phyloP scores from a whole-genome alignment of 2,329 filamentous ascomycete species.

The Monosporascus sp. region DNA sequence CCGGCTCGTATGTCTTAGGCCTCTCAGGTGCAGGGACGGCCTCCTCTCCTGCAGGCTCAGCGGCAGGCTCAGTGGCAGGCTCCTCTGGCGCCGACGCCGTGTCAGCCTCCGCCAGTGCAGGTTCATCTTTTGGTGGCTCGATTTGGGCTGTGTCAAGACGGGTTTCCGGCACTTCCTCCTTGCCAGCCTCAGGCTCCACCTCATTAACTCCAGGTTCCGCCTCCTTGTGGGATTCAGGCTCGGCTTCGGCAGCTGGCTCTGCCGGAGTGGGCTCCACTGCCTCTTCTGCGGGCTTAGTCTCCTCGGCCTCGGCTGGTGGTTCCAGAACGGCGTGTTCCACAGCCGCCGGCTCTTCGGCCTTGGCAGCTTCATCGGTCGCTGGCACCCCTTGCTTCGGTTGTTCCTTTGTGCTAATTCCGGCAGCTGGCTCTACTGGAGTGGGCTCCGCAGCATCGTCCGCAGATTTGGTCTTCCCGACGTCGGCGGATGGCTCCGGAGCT shows the following conservation, averaged over 20 bases:
- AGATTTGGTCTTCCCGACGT: background rate
- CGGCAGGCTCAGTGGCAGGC: slow-evolving; percentile 1
- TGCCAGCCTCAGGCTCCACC: background rate
- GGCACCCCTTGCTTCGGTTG: background rate
- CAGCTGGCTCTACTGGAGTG: background rate
- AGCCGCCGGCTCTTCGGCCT: background rate
- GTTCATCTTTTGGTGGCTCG: background rate
- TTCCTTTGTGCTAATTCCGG: background rate
- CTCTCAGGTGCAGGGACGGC: background rate
- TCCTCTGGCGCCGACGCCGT: background rate
- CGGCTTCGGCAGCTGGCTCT: background rate
- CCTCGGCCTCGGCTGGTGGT: background rate
- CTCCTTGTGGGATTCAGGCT: slow-evolving; percentile 1
- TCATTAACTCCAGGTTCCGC: background rate
- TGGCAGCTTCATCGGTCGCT: slow-evolving; percentile 5
- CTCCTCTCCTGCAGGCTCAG: slow-evolving; percentile 3
- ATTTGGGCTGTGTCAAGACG: background rate
- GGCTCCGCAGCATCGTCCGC: background rate
- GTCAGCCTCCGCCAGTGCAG: background rate
- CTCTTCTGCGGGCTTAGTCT: background rate
- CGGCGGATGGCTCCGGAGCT: background rate
- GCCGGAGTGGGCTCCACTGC: background rate
- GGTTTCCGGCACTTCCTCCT: slow-evolving; percentile 1
- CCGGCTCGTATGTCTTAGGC: too few species aligned
- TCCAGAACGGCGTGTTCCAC: background rate